Conservation (phyloP, 2,329 filamentous ascomycete genomes). For the Claviceps sorghi region DNA sequence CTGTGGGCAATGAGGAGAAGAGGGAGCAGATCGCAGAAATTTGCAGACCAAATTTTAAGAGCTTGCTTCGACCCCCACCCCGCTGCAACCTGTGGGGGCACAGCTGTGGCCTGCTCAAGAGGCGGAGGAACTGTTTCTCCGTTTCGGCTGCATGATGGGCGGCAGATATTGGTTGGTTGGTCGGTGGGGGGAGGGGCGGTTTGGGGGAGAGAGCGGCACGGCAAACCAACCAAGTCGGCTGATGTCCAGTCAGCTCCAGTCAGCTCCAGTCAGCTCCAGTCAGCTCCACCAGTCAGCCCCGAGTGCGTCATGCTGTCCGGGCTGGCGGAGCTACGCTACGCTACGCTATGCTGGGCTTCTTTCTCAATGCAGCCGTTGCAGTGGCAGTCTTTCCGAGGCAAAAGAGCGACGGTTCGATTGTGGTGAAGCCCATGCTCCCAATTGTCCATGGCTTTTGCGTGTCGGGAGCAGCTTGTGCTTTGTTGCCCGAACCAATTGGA, state of each 20-base stretch:
- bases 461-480: neutral
- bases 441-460: neutral
- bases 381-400: neutral
- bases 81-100: neutral
- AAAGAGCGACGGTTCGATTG: neutral
- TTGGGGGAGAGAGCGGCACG: too few relatives aligned
- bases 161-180: too few relatives aligned
- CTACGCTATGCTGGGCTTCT: neutral
- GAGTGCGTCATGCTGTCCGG: neutral
- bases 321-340: neutral
- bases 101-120: neutral
- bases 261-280: too few relatives aligned
- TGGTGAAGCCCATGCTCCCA: neutral
- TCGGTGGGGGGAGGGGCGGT: too few relatives aligned
- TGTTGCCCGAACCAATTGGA: neutral
- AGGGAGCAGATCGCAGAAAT: constrained; percentile 7
- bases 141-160: too few relatives aligned
- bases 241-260: too few relatives aligned
- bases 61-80: neutral
- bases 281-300: neutral
- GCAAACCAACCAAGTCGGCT: too few relatives aligned
- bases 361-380: neutral
- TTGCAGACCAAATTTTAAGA: constrained; percentile 17
- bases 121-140: constrained; percentile 4
- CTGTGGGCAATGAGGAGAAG: constrained; percentile 6